Evolutionary conservation across 1,139 yeast genomes (phyloP).

Genomic region (Scheffersomyces lignicola): DNA sequence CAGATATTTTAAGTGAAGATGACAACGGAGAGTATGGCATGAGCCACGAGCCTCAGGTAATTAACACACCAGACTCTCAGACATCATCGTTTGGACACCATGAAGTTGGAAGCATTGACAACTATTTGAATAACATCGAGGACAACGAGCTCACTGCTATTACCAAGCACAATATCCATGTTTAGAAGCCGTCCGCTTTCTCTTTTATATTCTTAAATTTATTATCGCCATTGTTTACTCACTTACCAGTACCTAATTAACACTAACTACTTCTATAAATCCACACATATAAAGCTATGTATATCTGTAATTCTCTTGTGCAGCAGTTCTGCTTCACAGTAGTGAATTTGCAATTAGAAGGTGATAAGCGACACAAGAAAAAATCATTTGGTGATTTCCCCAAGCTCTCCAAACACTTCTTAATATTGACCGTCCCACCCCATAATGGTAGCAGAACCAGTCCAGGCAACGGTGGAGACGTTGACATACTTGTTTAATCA

Average conservation of each 20-base stretch:
- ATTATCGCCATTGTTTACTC: too few relatives aligned
- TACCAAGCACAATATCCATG: constrained; percentile 9
- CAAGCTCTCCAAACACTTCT: neutral
- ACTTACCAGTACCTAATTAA: too few relatives aligned
- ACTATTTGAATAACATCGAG: constrained; percentile 7
- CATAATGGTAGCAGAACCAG: constrained; percentile 49
- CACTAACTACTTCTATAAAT: too few relatives aligned
- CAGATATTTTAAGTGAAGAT: constrained; percentile 1
- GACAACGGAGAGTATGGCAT: neutral
- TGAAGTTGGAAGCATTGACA: constrained; percentile 5
- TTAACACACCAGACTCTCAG: neutral
- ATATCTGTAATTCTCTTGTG: too few relatives aligned
- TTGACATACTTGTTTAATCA: constrained; percentile 25
- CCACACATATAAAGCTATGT: too few relatives aligned
- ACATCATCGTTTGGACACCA: neutral
- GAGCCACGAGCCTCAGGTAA: neutral
- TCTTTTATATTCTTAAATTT: too few relatives aligned
- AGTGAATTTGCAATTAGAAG: too few relatives aligned
- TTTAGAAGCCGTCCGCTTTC: neutral
- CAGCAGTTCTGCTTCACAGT: too few relatives aligned
- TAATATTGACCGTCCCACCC: constrained; percentile 1
- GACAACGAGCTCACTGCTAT: constrained; percentile 10
- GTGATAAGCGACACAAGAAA: too few relatives aligned
- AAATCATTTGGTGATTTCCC: too few relatives aligned
- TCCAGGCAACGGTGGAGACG: constrained; percentile 38